Evolutionary conservation across 495 filamentous ascomycete genomes (phyloP), one percentile per base, ranked within the genome.

Genomic region (Xylaria intraflava): DNA sequence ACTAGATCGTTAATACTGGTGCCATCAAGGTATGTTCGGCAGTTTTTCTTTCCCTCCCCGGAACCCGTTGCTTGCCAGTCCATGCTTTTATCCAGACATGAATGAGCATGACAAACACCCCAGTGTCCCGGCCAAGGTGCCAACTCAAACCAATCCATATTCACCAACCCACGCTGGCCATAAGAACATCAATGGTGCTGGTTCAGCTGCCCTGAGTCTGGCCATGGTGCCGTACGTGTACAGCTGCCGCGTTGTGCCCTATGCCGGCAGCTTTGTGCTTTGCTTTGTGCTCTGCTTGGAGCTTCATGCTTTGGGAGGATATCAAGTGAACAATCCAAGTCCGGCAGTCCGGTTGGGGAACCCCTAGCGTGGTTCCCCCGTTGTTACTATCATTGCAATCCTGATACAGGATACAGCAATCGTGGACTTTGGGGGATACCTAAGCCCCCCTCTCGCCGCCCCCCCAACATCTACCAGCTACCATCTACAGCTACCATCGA

Each of bases 11-110:
- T 46, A 39, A 53, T 40, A 39, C 1, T 30, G 46, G 51, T 46
- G 40, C 22, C 11, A n/a, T 54, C 51, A 54, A 46, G 27, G 52
- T 55, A 55, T 48, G 52, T 49, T 16, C 8, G 12, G 24, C 24
- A n/a, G 2, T n/a, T 6, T 12, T 43, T 43, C 10, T 29, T 26
- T 35, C 26, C 27, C 8, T 40, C 42, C 5, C 5, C 14, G 1
- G 3, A 40, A 20, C 26, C 6, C 16, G n/a, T 17, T 5, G 10
- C 16, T 30, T 20, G 10, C 31, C 14, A n/a, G 31, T 12, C 11
- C 31, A 29, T 29, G 27, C 4, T 29, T 6, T 8, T 11, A n/a
- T 35, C 14, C 11, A 35, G 7, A 35, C 11, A 27, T 53, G 6
- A 19, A 53, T 53, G 31, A 38, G 26, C 41, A 46, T 38, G 45